Conservation (phyloP, 331 rosid genomes). For the Cydonia oblonga region DNA sequence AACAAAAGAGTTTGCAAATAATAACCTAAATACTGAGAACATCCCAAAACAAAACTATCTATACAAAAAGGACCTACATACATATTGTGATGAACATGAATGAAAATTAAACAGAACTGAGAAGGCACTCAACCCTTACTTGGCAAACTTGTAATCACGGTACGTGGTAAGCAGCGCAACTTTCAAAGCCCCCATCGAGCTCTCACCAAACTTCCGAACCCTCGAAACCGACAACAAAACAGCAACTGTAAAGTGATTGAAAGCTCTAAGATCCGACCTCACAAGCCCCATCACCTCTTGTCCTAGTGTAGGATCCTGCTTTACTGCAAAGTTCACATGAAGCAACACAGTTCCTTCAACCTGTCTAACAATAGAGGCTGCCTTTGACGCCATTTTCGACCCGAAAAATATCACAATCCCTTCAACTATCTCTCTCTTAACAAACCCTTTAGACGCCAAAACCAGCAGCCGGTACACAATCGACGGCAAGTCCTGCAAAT, state of each 20-base stretch:
- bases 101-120: not conserved
- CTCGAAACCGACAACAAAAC: conserved; percentile 25
- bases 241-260: conserved; percentile 32
- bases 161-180: conserved; percentile 6
- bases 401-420: conserved; percentile 32
- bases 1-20: not conserved
- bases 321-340: conserved; percentile 30
- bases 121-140: conserved; percentile 1
- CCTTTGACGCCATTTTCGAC: conserved; percentile 14
- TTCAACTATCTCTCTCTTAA: conserved; percentile 27
- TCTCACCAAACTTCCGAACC: conserved; percentile 28
- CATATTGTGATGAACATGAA: not conserved
- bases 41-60: not conserved
- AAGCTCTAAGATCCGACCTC: conserved; percentile 21
- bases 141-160: conserved; percentile 24
- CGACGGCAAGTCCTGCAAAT: conserved; percentile 38
- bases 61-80: not conserved
- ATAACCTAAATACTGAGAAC: not conserved
- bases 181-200: conserved; percentile 19
- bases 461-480: conserved; percentile 33
- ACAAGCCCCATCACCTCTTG: conserved; percentile 31
- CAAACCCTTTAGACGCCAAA: conserved; percentile 27
- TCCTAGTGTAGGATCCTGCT: conserved; percentile 29
- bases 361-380: conserved; percentile 24
- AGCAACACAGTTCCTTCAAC: conserved; percentile 37